Base-by-base conservation (phyloP, 495 filamentous ascomycete genomes). In the Tuber calosporum region DNA sequence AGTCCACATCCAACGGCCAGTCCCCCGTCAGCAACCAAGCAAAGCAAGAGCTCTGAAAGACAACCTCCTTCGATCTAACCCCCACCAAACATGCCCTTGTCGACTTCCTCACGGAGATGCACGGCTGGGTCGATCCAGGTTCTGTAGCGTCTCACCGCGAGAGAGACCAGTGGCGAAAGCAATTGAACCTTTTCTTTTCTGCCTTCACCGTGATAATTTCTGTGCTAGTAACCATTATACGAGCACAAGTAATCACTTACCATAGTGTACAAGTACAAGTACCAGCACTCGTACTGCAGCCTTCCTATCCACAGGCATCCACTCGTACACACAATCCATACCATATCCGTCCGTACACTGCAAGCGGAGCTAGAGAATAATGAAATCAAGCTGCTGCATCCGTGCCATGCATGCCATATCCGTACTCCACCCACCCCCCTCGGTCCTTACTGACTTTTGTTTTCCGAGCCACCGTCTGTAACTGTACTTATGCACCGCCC, bases 1-100 rank as follows among this genome's bases (percentile, higher is more conserved):
- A 73, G 73, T 77, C 70, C 58, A 69, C 45, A 67, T 70, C 30
- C 70, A 78, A 78, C 74, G 58, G 75, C 76, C 74, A 77, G 74
- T 70, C 76, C 71, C 53, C 76, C 76, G 69, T 77, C 76, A 73
- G 67, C 53, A 62, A 62, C n/a, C 53, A 62, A 62, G 53, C n/a
- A 30, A 62, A 58, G 45, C 15, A 53, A 26, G 8, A 58, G 48
- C 48, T 58, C 48, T 15, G 53, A 62, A 30, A 30, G 26, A 15
- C n/a, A 73, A 39, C 42, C 40, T 58, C 36, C 74, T 67, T n/a
- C 41, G 42, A 36, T 68, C 41, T 19, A 53, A 37, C 66, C 45
- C 75, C 75, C 75, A 45, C 68, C 75, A 72, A 67, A 19, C 26
- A 43, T 38, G 30, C 70, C 67, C 48, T 58, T 58, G 48, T 26